These are phyloP conservation scores for Ascomycota sp. DNA, from an alignment of 2,329 filamentous ascomycete species.

Conservation along the genomic window DNA sequence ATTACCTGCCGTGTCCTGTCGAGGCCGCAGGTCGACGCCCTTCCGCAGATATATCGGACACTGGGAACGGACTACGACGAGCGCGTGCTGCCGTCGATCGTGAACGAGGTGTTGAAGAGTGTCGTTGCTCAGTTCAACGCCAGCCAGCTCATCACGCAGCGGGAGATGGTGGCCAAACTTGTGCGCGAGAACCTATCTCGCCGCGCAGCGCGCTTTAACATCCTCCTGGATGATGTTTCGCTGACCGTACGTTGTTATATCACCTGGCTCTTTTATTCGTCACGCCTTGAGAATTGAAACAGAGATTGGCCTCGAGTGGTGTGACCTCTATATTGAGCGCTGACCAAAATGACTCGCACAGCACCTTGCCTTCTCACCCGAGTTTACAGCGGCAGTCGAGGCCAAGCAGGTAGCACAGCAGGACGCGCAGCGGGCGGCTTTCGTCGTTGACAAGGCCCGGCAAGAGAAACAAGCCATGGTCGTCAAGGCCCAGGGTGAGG, in stretches of 20 bases:
- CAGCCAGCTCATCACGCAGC: conserved; percentile 91
- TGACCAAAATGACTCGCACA: conserved; percentile 8
- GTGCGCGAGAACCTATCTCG: conserved; percentile 83
- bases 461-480: conserved; percentile 99
- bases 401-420: conserved; percentile 62
- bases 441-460: conserved; percentile 93
- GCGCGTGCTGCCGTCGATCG: conserved; percentile 85
- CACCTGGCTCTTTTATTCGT: too few relatives aligned
- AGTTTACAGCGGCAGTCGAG: conserved; percentile 51
- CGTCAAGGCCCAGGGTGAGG: conserved; percentile 95
- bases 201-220: conserved; percentile 89
- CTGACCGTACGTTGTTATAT: conserved; percentile 53
- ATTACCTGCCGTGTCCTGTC: conserved; percentile 98
- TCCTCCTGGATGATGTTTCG: conserved; percentile 89
- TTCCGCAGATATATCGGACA: conserved; percentile 93
- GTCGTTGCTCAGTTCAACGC: conserved; percentile 98
- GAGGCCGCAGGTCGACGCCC: conserved; percentile 61
- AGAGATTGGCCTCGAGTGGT: too few relatives aligned
- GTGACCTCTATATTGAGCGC: too few relatives aligned
- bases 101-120: conserved; percentile 96
- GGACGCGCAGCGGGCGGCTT: conserved; percentile 89
- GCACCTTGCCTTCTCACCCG: conserved; percentile 52
- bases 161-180: conserved; percentile 81
- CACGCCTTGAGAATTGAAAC: too few relatives aligned
- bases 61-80: conserved; percentile 92